Conservation (phyloP, 345 rosid genomes). For the Turritis glabra region DNA sequence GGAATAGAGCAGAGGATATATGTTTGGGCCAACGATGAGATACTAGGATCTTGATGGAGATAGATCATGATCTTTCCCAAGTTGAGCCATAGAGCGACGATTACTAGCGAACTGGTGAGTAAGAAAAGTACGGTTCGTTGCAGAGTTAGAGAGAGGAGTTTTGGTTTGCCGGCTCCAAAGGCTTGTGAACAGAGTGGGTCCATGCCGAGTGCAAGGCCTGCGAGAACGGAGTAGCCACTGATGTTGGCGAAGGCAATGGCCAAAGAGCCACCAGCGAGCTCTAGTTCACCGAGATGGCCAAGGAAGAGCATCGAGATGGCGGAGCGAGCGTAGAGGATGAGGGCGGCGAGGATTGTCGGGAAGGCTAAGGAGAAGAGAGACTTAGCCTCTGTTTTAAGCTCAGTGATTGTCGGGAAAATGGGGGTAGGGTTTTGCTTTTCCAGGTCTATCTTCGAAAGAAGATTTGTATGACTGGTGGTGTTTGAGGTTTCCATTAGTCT, state of each 20-base stretch:
- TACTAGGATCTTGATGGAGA: conserved; percentile 70
- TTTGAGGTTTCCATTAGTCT: conserved; percentile 22
- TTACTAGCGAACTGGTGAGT: conserved; percentile 58
- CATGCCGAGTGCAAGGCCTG: conserved; percentile 91
- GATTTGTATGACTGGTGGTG: conserved; percentile 11
- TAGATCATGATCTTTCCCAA: conserved; percentile 58
- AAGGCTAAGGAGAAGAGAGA: conserved; percentile 74
- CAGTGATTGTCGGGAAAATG: conserved; percentile 40
- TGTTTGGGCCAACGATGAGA: conserved; percentile 64
- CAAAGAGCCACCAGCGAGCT: conserved; percentile 89
- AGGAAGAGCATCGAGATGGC: conserved; percentile 91
- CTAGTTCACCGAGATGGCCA: conserved; percentile 77
- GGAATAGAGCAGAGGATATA: conserved; percentile 76
- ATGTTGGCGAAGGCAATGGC: conserved; percentile 95
- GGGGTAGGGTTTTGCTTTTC: conserved; percentile 21
- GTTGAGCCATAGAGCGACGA: conserved; percentile 70
- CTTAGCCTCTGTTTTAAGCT: conserved; percentile 53
- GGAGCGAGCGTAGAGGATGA: conserved; percentile 85
- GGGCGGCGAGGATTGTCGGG: conserved; percentile 80
- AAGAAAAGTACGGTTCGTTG: conserved; percentile 81
- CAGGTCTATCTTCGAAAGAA: conserved; percentile 20
- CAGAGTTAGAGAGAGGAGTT: conserved; percentile 78
- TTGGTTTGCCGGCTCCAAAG: conserved; percentile 82
- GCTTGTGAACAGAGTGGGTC: conserved; percentile 97
- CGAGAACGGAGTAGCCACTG: conserved; percentile 89